Percentiles rank a stretch among this genome's conserved stretches.
phyloP scores from a whole-genome alignment of 768 basidiomycete genomes.

The Podaxis sp. region DNA sequence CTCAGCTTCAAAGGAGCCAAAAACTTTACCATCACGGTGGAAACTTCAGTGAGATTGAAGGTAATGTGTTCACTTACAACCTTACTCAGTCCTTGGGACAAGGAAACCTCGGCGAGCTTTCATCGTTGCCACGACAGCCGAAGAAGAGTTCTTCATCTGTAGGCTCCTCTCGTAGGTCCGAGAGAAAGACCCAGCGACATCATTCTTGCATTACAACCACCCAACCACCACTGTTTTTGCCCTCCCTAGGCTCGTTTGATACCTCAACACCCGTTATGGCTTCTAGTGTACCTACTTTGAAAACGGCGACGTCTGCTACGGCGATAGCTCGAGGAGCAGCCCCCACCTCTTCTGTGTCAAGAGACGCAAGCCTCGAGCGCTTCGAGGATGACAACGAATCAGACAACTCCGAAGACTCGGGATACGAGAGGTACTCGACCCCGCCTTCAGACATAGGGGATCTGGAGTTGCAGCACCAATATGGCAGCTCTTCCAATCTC shows the following conservation, averaged over 20 bases:
- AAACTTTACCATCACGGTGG: background rate
- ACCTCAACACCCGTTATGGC: background rate
- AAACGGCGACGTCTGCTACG: background rate
- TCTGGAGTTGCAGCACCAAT: background rate
- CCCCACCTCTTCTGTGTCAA: background rate
- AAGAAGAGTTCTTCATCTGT: background rate
- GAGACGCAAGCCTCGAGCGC: background rate
- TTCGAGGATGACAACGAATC: background rate
- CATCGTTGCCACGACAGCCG: background rate
- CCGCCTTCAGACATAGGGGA: background rate
- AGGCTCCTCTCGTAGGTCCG: background rate
- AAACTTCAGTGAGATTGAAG: background rate
- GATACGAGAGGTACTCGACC: background rate
- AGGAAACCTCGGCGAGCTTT: background rate
- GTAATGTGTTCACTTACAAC: background rate
- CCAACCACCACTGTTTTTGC: background rate
- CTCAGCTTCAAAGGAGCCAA: background rate
- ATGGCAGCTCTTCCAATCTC: background rate
- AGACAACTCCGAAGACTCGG: background rate
- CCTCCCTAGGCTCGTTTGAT: background rate
- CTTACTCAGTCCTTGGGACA: background rate
- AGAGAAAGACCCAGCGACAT: background rate
- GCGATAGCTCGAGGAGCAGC: background rate
- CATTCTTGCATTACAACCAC: background rate
- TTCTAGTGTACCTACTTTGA: background rate